phyloP scores from a whole-genome alignment of 177 flowering plant genomes.

The Vitis hybrid region DNA sequence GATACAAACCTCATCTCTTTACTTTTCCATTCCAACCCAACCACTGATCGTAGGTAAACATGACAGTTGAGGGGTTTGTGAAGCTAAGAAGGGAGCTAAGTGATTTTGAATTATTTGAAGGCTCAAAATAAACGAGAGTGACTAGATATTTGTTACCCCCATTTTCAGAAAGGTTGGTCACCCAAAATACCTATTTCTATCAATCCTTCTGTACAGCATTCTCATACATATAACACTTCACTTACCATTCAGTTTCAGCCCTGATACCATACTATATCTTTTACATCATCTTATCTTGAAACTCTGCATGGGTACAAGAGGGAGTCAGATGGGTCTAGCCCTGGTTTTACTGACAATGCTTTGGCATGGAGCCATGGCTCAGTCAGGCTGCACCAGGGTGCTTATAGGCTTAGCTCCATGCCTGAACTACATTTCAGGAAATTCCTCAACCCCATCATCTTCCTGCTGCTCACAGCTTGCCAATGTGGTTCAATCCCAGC shows the following conservation, averaged over 20 bases:
- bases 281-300: neutral
- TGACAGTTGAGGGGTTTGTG: no score
- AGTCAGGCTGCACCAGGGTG: slow-evolving; percentile 37
- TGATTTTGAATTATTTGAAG: no score
- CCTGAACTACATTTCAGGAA: slow-evolving; percentile 47
- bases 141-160: no score
- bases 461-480: slow-evolving; percentile 54
- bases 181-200: slow-evolving; percentile 9
- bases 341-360: slow-evolving; percentile 26
- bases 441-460: slow-evolving; percentile 49
- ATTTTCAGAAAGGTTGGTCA: slow-evolving; percentile 9
- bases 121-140: no score
- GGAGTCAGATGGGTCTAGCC: slow-evolving; percentile 13
- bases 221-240: neutral
- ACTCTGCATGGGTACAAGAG: slow-evolving; percentile 27
- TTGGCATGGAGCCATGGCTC: slow-evolving; percentile 30
- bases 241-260: no score
- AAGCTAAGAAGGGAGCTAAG: no score
- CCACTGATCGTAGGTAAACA: no score
- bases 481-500: slow-evolving; percentile 43
- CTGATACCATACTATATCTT: no score
- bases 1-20: no score
- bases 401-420: slow-evolving; percentile 47
- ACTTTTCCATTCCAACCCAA: no score
- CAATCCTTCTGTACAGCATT: slow-evolving; percentile 1